Percentiles rank a stretch among this genome's conserved stretches.
Conservation (phyloP, 495 filamentous ascomycete species). For the Pseudomonodictys pantanalensis region DNA sequence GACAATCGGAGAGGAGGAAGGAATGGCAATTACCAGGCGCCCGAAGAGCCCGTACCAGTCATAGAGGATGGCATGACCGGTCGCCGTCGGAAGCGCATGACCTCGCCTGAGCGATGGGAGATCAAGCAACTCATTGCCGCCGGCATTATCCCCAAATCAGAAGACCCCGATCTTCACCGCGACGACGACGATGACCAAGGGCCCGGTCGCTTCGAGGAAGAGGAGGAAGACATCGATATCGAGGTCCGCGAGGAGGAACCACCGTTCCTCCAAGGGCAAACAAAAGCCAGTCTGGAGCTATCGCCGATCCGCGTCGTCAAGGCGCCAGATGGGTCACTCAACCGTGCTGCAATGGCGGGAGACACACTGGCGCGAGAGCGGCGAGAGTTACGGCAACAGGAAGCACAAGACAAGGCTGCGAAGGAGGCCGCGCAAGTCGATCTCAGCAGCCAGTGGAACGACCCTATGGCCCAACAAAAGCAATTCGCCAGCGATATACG, state of each 20-base stretch:
- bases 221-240: slow-evolving; percentile 97
- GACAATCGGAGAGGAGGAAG: slow-evolving; percentile 40
- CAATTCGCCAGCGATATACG: slow-evolving; percentile 85
- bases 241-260: slow-evolving; percentile 95
- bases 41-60: slow-evolving; percentile 66
- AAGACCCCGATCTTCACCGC: slow-evolving; percentile 93
- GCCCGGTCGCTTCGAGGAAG: slow-evolving; percentile 84
- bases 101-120: slow-evolving; percentile 94
- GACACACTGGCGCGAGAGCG: slow-evolving; percentile 87
- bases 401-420: slow-evolving; percentile 77
- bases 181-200: slow-evolving; percentile 84
- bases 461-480: slow-evolving; percentile 87
- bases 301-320: slow-evolving; percentile 96
- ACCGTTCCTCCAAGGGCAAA: slow-evolving; percentile 93
- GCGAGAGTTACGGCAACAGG: slow-evolving; percentile 82
- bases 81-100: slow-evolving; percentile 78
- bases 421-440: slow-evolving; percentile 79
- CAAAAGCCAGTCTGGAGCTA: slow-evolving; percentile 89
- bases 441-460: slow-evolving; percentile 88
- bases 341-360: slow-evolving; percentile 91
- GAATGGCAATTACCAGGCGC: slow-evolving; percentile 80
- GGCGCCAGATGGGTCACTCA: slow-evolving; percentile 92
- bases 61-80: slow-evolving; percentile 60
- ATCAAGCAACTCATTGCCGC: slow-evolving; percentile 95
- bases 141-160: slow-evolving; percentile 81